Conservation (phyloP, 331 rosid species). For the Pyrus hybrid region DNA sequence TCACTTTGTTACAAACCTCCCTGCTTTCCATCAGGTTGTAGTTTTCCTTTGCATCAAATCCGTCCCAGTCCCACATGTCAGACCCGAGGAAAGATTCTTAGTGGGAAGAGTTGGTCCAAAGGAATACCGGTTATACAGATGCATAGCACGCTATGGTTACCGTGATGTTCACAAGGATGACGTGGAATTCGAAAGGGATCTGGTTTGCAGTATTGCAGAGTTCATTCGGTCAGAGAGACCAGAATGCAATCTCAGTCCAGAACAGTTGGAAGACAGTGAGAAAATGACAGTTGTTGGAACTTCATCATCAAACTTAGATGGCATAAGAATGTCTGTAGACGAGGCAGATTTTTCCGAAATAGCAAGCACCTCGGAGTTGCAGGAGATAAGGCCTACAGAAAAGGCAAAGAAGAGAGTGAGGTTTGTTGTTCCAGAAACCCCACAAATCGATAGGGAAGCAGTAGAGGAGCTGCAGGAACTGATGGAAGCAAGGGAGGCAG, state of each 20-base stretch:
- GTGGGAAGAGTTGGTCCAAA: conserved; percentile 90
- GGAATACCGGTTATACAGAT: conserved; percentile 73
- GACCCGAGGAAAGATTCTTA: conserved; percentile 80
- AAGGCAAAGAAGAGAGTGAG: conserved; percentile 67
- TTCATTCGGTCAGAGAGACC: conserved; percentile 62
- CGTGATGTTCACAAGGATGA: conserved; percentile 84
- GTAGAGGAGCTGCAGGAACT: conserved; percentile 66
- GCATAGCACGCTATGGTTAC: conserved; percentile 92
- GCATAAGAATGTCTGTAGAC: conserved; percentile 59
- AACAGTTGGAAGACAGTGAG: conserved; percentile 37
- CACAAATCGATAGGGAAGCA: conserved; percentile 45
- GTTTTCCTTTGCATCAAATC: conserved; percentile 92
- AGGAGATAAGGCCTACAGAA: conserved; percentile 49
- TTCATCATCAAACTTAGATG: conserved; percentile 51
- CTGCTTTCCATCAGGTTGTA: conserved; percentile 88
- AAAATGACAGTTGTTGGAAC: conserved; percentile 93
- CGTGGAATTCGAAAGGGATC: conserved; percentile 79
- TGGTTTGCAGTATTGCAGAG: conserved; percentile 80
- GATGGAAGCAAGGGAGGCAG: conserved; percentile 96
- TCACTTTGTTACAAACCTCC: conserved; percentile 87
- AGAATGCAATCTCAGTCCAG: conserved; percentile 23
- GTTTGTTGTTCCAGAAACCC: conserved; percentile 66
- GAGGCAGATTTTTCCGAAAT: conserved; percentile 16
- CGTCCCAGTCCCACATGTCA: conserved; percentile 84
- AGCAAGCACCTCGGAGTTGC: conserved; percentile 51